phyloP scores from a whole-genome alignment of 441 rosid species.

The Pelargonium myrrhifolium region DNA sequence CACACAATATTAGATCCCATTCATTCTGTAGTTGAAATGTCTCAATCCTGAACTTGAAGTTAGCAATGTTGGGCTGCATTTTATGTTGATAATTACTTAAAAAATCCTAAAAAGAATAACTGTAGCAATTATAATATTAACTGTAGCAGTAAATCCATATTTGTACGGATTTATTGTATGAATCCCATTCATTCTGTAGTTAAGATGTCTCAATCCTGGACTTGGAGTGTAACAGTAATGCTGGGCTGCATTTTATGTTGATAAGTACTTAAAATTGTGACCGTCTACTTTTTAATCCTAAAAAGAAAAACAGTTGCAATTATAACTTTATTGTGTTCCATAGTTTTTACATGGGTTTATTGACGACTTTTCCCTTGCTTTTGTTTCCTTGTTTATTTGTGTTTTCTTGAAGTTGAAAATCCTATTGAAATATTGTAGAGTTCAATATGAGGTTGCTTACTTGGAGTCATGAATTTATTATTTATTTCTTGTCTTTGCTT shows the following conservation, averaged over 20 bases:
- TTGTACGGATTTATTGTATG: neutral
- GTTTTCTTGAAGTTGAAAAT: neutral
- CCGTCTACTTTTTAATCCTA: neutral
- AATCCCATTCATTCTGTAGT: neutral
- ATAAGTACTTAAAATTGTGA: neutral
- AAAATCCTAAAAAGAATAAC: neutral
- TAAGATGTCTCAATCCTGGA: neutral
- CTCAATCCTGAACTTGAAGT: neutral
- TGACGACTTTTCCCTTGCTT: neutral
- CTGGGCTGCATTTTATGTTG: neutral
- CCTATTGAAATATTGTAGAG: neutral
- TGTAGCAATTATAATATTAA: neutral
- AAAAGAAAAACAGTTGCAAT: neutral
- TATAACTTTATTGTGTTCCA: neutral
- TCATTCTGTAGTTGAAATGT: neutral
- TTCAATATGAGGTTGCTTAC: neutral
- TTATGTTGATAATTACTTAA: neutral
- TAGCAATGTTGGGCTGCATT: neutral
- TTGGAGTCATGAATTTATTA: neutral
- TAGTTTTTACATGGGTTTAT: neutral
- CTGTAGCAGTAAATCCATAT: too few species aligned
- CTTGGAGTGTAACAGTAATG: neutral
- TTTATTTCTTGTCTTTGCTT: constrained; percentile 2
- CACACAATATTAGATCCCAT: neutral
- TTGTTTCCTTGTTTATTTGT: neutral